phyloP scores from a whole-genome alignment of 345 rosid genomes.

The Melaleuca quinquenervia region DNA sequence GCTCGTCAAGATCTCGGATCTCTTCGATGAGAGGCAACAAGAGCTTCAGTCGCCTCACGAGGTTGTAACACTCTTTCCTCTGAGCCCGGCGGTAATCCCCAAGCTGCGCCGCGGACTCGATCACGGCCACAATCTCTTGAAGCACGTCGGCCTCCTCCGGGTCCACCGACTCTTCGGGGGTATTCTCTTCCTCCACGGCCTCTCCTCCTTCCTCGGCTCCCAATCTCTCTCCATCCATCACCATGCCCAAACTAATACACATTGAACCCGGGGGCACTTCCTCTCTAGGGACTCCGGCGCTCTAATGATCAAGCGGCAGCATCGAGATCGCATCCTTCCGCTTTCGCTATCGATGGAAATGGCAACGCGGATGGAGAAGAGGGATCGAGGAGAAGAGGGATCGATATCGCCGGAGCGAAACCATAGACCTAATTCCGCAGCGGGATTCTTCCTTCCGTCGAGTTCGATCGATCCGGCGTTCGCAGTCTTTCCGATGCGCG shows the following conservation, averaged over 20 bases:
- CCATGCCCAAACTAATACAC: conserved; percentile 4
- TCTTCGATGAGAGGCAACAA: conserved; percentile 57
- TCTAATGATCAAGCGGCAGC: not conserved
- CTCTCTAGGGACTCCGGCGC: not conserved
- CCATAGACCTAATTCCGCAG: not conserved
- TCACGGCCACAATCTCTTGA: conserved; percentile 16
- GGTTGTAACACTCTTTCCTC: conserved; percentile 45
- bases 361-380: not conserved
- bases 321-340: not conserved
- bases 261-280: not conserved
- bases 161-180: not conserved
- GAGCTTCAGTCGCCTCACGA: conserved; percentile 57
- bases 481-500: not conserved
- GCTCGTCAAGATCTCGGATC: conserved; percentile 20
- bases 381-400: not conserved
- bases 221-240: conserved; percentile 15
- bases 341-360: not conserved
- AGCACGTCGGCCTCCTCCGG: conserved; percentile 17
- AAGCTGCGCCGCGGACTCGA: conserved; percentile 36
- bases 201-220: conserved; percentile 13
- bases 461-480: not conserved
- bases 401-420: not conserved
- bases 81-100: conserved; percentile 45
- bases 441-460: not conserved
- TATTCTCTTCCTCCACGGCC: conserved; percentile 7